These are phyloP conservation scores for Colletotrichum tropicale DNA, from an alignment of 2,329 filamentous ascomycete genomes.

Conservation along the genomic window DNA sequence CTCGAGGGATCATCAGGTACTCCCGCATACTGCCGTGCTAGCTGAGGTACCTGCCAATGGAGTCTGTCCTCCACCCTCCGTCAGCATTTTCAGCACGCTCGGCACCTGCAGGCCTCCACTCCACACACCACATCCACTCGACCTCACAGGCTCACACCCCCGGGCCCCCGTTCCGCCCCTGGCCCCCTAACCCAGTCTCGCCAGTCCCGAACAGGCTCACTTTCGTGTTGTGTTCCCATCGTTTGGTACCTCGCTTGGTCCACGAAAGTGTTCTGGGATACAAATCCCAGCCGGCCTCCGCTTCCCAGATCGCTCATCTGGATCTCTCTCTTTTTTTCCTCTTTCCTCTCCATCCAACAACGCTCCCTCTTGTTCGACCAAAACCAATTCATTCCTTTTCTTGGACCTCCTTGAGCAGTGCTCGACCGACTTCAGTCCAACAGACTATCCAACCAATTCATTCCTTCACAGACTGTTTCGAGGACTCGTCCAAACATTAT, in stretches of 20 bases:
- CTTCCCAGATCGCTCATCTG: not conserved
- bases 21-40: not conserved
- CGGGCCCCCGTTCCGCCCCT: constrained; percentile 6
- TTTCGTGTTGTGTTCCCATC: not conserved
- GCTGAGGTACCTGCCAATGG: not conserved
- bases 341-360: constrained; percentile 11
- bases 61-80: not conserved
- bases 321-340: not conserved
- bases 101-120: not conserved
- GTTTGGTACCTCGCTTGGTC: not conserved
- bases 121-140: not conserved
- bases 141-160: not conserved
- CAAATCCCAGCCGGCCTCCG: constrained; percentile 17
- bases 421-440: constrained; percentile 13
- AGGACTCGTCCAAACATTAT: constrained; percentile 8
- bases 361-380: constrained; percentile 19
- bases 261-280: constrained; percentile 5
- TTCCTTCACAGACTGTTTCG: constrained; percentile 9
- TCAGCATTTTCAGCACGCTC: not conserved
- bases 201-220: constrained; percentile 13
- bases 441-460: constrained; percentile 8
- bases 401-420: constrained; percentile 17
- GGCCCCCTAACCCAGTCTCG: constrained; percentile 14
- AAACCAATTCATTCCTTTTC: constrained; percentile 18
- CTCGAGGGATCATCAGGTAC: not conserved